Percentiles rank a stretch among this genome's conserved stretches.
These are phyloP conservation scores for Trebouxia sp. DNA, from an alignment of 139 green algal genomes.

Conservation along the genomic window DNA sequence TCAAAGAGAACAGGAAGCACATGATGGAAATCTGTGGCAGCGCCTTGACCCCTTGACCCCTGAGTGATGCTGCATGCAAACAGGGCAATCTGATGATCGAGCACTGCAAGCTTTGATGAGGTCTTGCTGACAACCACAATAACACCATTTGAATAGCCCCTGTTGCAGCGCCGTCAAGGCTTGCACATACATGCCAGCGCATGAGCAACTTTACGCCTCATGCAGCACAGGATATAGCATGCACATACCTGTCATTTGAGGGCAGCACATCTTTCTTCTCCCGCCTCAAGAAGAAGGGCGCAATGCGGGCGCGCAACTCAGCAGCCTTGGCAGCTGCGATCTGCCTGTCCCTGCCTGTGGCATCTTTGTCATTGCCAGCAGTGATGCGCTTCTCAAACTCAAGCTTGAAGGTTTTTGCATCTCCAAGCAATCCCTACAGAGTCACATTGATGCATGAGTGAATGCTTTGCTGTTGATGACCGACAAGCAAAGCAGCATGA, in stretches of 20 bases:
- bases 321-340: slow-evolving; percentile 56
- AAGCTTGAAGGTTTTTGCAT: slow-evolving; percentile 58
- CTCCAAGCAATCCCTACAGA: slow-evolving; percentile 65
- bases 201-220: no score
- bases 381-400: slow-evolving; percentile 60
- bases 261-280: slow-evolving; percentile 88
- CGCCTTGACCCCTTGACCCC: no score
- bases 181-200: no score
- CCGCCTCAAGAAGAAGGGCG: slow-evolving; percentile 84
- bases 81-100: no score
- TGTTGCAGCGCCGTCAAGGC: no score
- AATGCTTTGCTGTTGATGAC: no score
- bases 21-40: no score
- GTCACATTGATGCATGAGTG: no score
- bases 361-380: slow-evolving; percentile 59
- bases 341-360: slow-evolving; percentile 57
- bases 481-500: no score
- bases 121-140: not conserved
- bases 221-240: not conserved
- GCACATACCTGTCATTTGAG: not conserved
- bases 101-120: not conserved
- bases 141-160: no score
- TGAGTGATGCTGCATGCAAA: no score
- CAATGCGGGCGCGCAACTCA: slow-evolving; percentile 64
- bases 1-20: no score